A percentile compares a stretch with the other conserved stretches of the same genome.
Evolutionary conservation across 768 basidiomycete species (phyloP).

Genomic region (Rhizopogon rudus): DNA sequence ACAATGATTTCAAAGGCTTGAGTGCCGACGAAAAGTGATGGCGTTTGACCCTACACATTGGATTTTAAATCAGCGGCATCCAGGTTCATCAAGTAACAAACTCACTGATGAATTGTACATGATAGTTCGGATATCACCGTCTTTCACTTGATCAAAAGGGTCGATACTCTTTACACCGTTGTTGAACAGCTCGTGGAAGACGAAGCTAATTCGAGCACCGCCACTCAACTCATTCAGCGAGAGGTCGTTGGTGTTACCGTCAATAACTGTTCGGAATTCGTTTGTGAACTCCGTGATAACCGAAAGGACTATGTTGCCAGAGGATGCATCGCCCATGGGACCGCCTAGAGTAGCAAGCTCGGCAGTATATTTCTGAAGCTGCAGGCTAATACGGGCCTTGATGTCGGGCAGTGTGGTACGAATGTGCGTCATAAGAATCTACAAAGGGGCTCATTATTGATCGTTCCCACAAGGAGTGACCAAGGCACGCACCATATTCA

Average conservation of each 20-base stretch:
- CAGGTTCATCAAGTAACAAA: slow-evolving; percentile 9
- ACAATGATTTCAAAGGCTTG: slow-evolving; percentile 98
- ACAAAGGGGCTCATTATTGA: background rate
- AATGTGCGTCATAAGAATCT: slow-evolving; percentile 99
- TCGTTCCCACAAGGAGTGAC: background rate
- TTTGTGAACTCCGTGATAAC: slow-evolving; percentile 98
- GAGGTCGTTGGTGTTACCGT: slow-evolving; percentile 95
- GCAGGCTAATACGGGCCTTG: slow-evolving; percentile 90
- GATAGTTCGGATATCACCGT: slow-evolving; percentile 94
- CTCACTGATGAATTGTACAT: slow-evolving; percentile 95
- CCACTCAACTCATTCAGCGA: slow-evolving; percentile 96
- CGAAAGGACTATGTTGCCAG: slow-evolving; percentile 89
- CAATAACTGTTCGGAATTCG: slow-evolving; percentile 95
- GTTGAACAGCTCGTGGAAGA: slow-evolving; percentile 98
- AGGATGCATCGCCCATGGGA: slow-evolving; percentile 75
- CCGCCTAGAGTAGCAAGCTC: slow-evolving; percentile 88
- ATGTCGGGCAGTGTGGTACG: slow-evolving; percentile 97
- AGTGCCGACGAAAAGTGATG: slow-evolving; percentile 93
- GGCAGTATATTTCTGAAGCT: slow-evolving; percentile 81
- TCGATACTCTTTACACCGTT: slow-evolving; percentile 94
- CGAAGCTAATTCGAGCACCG: slow-evolving; percentile 97
- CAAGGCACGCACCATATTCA: slow-evolving; percentile 71
- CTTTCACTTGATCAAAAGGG: slow-evolving; percentile 98
- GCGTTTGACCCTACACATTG: slow-evolving; percentile 76
- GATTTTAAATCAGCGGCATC: background rate